Percentiles rank a stretch among this genome's conserved stretches.
Conservation (phyloP, 768 basidiomycete species). For the Lyophyllum decastes region DNA sequence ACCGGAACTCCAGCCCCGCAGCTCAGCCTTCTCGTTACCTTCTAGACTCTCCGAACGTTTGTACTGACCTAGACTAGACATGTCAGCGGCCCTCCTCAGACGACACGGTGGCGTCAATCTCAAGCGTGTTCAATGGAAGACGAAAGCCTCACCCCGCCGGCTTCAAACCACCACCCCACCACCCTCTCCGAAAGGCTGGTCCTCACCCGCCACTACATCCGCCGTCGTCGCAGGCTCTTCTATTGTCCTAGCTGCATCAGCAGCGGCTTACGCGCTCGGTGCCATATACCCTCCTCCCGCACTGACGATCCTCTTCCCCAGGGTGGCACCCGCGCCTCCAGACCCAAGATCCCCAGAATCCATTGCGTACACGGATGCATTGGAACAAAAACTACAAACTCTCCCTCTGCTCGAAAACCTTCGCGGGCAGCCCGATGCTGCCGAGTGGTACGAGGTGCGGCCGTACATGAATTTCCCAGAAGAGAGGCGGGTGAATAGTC, state of each 20-base stretch:
- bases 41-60: background rate
- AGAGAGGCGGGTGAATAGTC: conserved; percentile 74
- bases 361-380: conserved; percentile 49
- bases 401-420: conserved; percentile 48
- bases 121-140: background rate
- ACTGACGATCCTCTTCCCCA: conserved; percentile 71
- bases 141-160: background rate
- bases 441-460: conserved; percentile 75
- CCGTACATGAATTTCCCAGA: conserved; percentile 74
- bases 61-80: conserved; percentile 4
- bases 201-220: conserved; percentile 23
- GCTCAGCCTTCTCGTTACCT: background rate
- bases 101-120: conserved; percentile 2
- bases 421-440: conserved; percentile 47
- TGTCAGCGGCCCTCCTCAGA: conserved; percentile 12
- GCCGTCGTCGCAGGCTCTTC: conserved; percentile 33
- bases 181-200: conserved; percentile 17
- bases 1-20: no score
- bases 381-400: conserved; percentile 71
- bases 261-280: conserved; percentile 53
- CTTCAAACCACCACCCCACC: conserved; percentile 11
- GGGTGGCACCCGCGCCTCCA: conserved; percentile 72
- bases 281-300: conserved; percentile 71
- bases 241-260: conserved; percentile 12
- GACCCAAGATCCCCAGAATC: conserved; percentile 60